Base-by-base conservation (phyloP, 2,329 filamentous ascomycete genomes). In the Metarhizium robertsii region DNA sequence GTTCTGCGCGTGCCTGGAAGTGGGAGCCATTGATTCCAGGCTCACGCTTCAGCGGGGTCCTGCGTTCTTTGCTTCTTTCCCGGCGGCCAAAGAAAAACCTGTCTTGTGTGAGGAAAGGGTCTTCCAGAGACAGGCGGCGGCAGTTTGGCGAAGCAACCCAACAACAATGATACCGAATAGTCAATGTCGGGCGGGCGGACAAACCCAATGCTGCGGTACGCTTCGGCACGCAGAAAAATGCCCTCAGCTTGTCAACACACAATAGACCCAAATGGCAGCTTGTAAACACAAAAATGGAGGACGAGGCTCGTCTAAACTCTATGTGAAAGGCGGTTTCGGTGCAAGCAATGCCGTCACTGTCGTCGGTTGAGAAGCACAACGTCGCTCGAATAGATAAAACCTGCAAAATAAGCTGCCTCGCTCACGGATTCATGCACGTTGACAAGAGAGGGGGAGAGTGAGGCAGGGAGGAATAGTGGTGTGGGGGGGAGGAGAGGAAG, bases 1-100 rank as follows among this genome's bases (percentile, higher is more conserved):
- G 72, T 84, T 88, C 52, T 69, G 80, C 66, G 68, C 66, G 67
- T 69, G 72, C 69, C 69, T 67, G 62, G 69, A 73, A 61, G 78
- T 75, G 71, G 78, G 77, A 61, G 76, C 74, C 79, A 81, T 82
- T 64, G 64, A 30, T 65, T 59, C 62, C 61, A 66, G 62, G 63
- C 63, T 63, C 62, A 60, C 56, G 55, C 58, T 49, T 32, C 51
- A 38, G 45, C 13, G 54, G 29, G 29, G 16, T 34, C 2, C 32
- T 34, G 32, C 32, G 6, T 45, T 30, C 4, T 48, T 29, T 20
- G 5, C 5, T 29, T 46, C 10, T 10, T 46, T n/a, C 2, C 18
- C 20, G 11, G 18, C 6, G 3, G 13, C 45, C 45, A 32, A 30
- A 30, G 3, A 45, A 25, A n/a, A 45, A 7, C 8, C 38, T 16